These are phyloP conservation scores for Madurella mycetomatis DNA, from an alignment of 2,329 filamentous ascomycete species.

Conservation along the genomic window DNA sequence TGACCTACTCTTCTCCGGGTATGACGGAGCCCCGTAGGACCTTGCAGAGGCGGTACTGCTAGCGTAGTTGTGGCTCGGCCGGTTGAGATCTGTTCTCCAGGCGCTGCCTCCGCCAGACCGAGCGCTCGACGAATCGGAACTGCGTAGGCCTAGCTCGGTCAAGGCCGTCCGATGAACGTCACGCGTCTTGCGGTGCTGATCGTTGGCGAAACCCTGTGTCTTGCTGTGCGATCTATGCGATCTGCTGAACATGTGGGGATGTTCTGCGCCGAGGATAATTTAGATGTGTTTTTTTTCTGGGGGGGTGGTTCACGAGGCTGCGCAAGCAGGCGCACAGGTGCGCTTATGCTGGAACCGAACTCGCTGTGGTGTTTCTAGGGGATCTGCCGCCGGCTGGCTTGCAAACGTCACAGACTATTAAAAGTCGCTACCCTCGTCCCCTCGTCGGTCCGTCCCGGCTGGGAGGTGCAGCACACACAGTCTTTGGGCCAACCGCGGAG, in stretches of 20 bases:
- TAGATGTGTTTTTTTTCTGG: conserved; percentile 1
- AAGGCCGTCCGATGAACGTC: conserved; percentile 35
- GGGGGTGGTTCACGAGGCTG: neutral
- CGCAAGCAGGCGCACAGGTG: conserved; percentile 8
- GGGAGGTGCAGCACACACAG: conserved; percentile 20
- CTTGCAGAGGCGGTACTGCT: conserved; percentile 24
- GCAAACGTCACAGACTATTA: conserved; percentile 19
- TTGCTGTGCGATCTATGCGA: conserved; percentile 41
- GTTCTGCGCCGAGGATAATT: conserved; percentile 9
- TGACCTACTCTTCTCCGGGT: conserved; percentile 35
- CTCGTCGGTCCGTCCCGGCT: conserved; percentile 11
- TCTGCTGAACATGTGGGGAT: conserved; percentile 44
- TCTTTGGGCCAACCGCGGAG: conserved; percentile 20
- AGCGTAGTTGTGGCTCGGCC: conserved; percentile 24
- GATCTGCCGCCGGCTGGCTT: conserved; percentile 22
- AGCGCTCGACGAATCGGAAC: conserved; percentile 23
- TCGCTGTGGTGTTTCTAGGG: conserved; percentile 19
- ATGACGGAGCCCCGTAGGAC: conserved; percentile 26
- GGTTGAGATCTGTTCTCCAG: conserved; percentile 28
- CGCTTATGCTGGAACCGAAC: conserved; percentile 6
- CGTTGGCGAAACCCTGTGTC: conserved; percentile 35
- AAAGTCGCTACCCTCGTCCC: conserved; percentile 10
- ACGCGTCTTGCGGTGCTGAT: conserved; percentile 33
- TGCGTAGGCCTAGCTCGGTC: conserved; percentile 36
- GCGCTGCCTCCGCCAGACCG: conserved; percentile 25